Conservation (phyloP, 768 basidiomycete genomes). For the Rubroboletus pulcherrimus region DNA sequence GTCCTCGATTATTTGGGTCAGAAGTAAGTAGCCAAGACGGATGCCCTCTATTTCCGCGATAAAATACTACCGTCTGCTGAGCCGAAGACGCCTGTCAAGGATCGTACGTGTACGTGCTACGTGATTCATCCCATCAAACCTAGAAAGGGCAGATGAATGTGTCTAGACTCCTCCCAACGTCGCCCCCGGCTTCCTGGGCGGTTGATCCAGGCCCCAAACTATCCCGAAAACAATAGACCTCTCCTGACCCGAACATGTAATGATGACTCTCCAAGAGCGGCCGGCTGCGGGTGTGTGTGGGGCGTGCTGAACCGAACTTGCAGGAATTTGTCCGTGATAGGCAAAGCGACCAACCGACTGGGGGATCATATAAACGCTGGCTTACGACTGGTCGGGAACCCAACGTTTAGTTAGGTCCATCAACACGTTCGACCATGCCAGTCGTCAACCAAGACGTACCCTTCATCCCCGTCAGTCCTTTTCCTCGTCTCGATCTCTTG, state of each 20-base stretch:
- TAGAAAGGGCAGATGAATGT: neutral
- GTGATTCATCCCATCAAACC: neutral
- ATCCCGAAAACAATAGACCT: no score
- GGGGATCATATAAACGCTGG: neutral
- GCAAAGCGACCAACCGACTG: neutral
- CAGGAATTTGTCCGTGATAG: neutral
- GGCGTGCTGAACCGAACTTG: neutral
- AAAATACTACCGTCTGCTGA: no score
- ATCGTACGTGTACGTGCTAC: neutral
- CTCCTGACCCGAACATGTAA: no score
- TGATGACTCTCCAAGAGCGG: no score
- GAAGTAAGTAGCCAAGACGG: no score
- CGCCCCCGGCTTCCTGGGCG: no score
- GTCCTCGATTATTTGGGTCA: no score
- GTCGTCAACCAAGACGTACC: conserved; percentile 4
- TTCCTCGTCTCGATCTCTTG: neutral
- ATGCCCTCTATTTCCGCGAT: no score
- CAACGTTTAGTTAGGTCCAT: neutral
- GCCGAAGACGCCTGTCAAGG: neutral
- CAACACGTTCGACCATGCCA: conserved; percentile 1
- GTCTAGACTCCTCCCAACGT: no score
- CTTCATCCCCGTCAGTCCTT: conserved; percentile 4
- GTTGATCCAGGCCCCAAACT: no score
- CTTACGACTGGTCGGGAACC: no score
- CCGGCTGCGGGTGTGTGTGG: no score